Percentiles rank a stretch among this genome's conserved stretches.
These are phyloP conservation scores for Alternaria gaisen DNA, from an alignment of 2,329 filamentous ascomycete genomes.

Conservation along the genomic window DNA sequence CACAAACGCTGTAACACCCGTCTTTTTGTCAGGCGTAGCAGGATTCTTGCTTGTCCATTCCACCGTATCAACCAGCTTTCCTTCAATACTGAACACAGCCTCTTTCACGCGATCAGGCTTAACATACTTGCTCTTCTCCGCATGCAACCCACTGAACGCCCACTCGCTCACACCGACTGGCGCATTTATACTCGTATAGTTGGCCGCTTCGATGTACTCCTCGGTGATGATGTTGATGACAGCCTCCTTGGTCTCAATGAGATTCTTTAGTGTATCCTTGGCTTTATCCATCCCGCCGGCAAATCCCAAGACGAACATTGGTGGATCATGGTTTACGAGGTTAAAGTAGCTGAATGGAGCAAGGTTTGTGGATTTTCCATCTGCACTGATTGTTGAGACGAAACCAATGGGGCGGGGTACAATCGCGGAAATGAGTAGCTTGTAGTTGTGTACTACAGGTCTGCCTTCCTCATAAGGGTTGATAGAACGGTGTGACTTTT, in stretches of 20 bases:
- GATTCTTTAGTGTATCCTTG: slow-evolving; percentile 82
- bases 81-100: slow-evolving; percentile 84
- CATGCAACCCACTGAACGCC: slow-evolving; percentile 78
- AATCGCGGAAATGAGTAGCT: slow-evolving; percentile 84
- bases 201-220: slow-evolving; percentile 86
- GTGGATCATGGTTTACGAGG: slow-evolving; percentile 84
- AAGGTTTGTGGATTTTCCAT: slow-evolving; percentile 75
- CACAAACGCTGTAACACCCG: slow-evolving; percentile 76
- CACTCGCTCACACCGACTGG: slow-evolving; percentile 82
- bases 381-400: slow-evolving; percentile 65
- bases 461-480: slow-evolving; percentile 80
- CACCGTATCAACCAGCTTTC: slow-evolving; percentile 73
- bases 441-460: slow-evolving; percentile 80
- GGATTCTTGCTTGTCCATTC: slow-evolving; percentile 76
- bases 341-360: slow-evolving; percentile 90
- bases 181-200: slow-evolving; percentile 79
- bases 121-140: slow-evolving; percentile 71
- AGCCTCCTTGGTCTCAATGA: slow-evolving; percentile 76
- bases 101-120: slow-evolving; percentile 78
- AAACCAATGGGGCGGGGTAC: slow-evolving; percentile 82
- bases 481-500: slow-evolving; percentile 75
- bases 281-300: slow-evolving; percentile 65
- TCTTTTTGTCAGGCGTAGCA: slow-evolving; percentile 74
- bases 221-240: slow-evolving; percentile 86
- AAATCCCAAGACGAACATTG: slow-evolving; percentile 76